Percentiles rank a stretch among this genome's conserved stretches.
phyloP scores from a whole-genome alignment of 345 rosid genomes.

The Iberis pinnata region DNA sequence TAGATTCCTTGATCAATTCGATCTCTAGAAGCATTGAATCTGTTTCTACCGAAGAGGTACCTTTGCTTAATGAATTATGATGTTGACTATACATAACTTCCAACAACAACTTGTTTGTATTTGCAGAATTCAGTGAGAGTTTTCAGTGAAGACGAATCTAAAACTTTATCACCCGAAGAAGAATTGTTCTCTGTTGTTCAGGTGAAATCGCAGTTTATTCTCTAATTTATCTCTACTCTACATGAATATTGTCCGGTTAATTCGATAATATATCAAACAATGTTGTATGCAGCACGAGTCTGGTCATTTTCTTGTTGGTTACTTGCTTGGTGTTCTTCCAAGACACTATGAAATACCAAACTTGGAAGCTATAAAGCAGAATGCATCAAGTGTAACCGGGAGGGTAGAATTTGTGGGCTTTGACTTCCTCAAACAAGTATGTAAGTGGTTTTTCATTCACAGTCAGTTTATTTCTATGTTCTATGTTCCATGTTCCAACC shows the following conservation, averaged over 20 bases:
- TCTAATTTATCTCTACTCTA: too few relatives aligned
- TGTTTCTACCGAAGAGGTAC: constrained; percentile 29
- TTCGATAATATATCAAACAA: too few relatives aligned
- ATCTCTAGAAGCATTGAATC: constrained; percentile 28
- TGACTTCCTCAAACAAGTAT: constrained; percentile 50
- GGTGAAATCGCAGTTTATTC: constrained; percentile 7
- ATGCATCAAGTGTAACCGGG: constrained; percentile 24
- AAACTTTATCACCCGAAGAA: constrained; percentile 18
- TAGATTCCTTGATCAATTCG: constrained; percentile 35
- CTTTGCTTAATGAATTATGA: too few relatives aligned
- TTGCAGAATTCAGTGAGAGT: constrained; percentile 7
- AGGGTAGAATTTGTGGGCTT: constrained; percentile 48
- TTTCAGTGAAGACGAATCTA: background rate
- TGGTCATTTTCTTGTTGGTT: constrained; percentile 54
- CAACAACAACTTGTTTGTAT: too few relatives aligned
- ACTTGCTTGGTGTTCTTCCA: constrained; percentile 61
- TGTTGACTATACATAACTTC: too few relatives aligned
- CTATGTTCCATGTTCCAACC: background rate
- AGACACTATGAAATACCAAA: constrained; percentile 39
- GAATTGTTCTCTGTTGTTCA: constrained; percentile 25
- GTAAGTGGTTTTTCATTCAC: constrained; percentile 14
- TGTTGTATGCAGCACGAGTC: constrained; percentile 51
- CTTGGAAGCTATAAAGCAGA: constrained; percentile 25
- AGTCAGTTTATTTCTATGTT: background rate
- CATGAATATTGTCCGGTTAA: background rate